Evolutionary conservation across 2,329 filamentous ascomycete species (phyloP).

Genomic region (Exophiala sp.): DNA sequence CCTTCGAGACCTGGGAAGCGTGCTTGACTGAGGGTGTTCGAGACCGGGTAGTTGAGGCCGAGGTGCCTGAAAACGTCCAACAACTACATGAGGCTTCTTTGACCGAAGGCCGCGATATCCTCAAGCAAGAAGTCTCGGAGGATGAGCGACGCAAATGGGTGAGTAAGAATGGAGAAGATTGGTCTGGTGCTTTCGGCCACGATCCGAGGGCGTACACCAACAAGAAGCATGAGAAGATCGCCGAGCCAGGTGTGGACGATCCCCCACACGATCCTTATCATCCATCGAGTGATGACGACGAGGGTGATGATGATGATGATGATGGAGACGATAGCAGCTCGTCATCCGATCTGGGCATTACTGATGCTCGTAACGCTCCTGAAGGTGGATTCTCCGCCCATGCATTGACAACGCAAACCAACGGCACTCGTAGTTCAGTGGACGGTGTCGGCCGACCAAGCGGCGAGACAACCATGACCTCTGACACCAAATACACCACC

Average conservation of each 20-base stretch:
- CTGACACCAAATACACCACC: constrained; percentile 32
- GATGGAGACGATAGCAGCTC: constrained; percentile 31
- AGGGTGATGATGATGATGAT: constrained; percentile 30
- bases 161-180: constrained; percentile 71
- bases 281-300: constrained; percentile 39
- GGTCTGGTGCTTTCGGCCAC: constrained; percentile 77
- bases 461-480: constrained; percentile 40
- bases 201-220: constrained; percentile 61
- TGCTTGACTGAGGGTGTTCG: constrained; percentile 84
- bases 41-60: constrained; percentile 60
- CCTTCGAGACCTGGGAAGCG: constrained; percentile 89
- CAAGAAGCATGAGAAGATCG: constrained; percentile 46
- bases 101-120: constrained; percentile 70
- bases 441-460: constrained; percentile 29
- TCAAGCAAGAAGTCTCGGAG: constrained; percentile 60
- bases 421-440: constrained; percentile 21
- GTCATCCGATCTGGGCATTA: constrained; percentile 52
- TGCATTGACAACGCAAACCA: constrained; percentile 18
- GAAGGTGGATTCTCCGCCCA: constrained; percentile 22
- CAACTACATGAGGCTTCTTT: constrained; percentile 76
- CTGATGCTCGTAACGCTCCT: constrained; percentile 45
- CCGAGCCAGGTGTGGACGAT: constrained; percentile 51
- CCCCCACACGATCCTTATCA: constrained; percentile 49
- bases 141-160: constrained; percentile 75
- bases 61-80: constrained; percentile 66